phyloP scores from a whole-genome alignment of 2,329 filamentous ascomycete species.

The Plenodomus tracheiphilus region DNA sequence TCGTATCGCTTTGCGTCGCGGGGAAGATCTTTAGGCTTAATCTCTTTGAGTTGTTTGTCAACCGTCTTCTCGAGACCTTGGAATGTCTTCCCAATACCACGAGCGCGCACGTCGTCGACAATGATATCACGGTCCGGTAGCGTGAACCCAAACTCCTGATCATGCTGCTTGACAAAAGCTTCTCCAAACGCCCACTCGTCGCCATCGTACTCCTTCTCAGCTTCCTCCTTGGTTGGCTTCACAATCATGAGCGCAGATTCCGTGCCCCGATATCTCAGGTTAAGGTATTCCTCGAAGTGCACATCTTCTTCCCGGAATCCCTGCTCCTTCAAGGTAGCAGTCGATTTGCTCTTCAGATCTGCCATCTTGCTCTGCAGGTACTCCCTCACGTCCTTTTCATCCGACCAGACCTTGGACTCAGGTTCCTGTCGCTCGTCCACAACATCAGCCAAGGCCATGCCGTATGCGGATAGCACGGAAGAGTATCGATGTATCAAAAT shows the following conservation, averaged over 20 bases:
- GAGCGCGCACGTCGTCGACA: slow-evolving; percentile 83
- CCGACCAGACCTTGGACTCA: slow-evolving; percentile 63
- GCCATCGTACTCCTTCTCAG: slow-evolving; percentile 60
- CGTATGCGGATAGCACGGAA: slow-evolving; percentile 86
- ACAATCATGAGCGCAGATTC: slow-evolving; percentile 90
- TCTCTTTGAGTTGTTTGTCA: slow-evolving; percentile 76
- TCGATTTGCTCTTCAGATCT: slow-evolving; percentile 77
- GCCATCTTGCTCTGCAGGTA: slow-evolving; percentile 75
- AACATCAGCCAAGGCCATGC: slow-evolving; percentile 90
- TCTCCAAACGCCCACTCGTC: slow-evolving; percentile 81
- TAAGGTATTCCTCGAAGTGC: slow-evolving; percentile 87
- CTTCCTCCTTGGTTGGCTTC: slow-evolving; percentile 68
- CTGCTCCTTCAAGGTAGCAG: slow-evolving; percentile 69
- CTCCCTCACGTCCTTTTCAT: slow-evolving; percentile 59
- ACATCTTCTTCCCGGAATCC: slow-evolving; percentile 77
- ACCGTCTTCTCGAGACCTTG: slow-evolving; percentile 78
- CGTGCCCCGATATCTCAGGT: slow-evolving; percentile 89
- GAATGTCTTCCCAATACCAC: slow-evolving; percentile 88
- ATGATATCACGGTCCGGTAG: slow-evolving; percentile 84
- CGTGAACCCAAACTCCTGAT: slow-evolving; percentile 92
- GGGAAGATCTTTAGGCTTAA: slow-evolving; percentile 62
- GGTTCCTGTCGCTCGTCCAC: slow-evolving; percentile 89
- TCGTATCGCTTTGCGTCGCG: slow-evolving; percentile 66
- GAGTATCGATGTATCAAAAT: slow-evolving; percentile 87
- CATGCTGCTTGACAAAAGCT: slow-evolving; percentile 84